phyloP scores from a whole-genome alignment of 2,329 filamentous ascomycete genomes.

The Colletotrichum sp. region DNA sequence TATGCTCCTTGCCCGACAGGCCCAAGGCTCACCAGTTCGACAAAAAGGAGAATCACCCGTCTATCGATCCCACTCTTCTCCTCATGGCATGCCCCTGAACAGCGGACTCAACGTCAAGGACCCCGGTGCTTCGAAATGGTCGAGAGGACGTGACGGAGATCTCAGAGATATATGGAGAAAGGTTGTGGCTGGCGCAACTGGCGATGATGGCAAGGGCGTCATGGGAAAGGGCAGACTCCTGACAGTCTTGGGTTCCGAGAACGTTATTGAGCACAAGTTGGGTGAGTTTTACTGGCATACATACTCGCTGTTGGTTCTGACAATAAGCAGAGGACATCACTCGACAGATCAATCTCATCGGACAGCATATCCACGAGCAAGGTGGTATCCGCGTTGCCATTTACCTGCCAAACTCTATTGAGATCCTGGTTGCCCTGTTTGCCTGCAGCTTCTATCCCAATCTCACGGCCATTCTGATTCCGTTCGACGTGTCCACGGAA shows the following conservation, averaged over 20 bases:
- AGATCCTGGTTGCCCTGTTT: slow-evolving; percentile 83
- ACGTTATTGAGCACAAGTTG: slow-evolving; percentile 74
- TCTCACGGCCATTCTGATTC: slow-evolving; percentile 82
- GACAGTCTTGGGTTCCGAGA: slow-evolving; percentile 79
- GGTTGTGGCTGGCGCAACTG: slow-evolving; percentile 67
- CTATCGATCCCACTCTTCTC: slow-evolving; percentile 83
- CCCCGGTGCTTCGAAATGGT: slow-evolving; percentile 80
- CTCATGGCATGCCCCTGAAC: slow-evolving; percentile 83
- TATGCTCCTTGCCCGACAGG: slow-evolving; percentile 86
- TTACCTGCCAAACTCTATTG: slow-evolving; percentile 91
- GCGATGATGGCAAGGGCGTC: slow-evolving; percentile 65
- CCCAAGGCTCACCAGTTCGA: slow-evolving; percentile 77
- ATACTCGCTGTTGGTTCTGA: neutral
- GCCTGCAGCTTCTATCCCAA: slow-evolving; percentile 86
- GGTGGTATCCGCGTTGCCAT: slow-evolving; percentile 81
- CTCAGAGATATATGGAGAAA: slow-evolving; percentile 89
- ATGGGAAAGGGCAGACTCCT: slow-evolving; percentile 73
- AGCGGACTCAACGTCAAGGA: slow-evolving; percentile 84
- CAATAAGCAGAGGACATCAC: slow-evolving; percentile 68
- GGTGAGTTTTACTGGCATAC: slow-evolving; percentile 40
- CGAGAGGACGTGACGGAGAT: slow-evolving; percentile 83
- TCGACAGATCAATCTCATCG: slow-evolving; percentile 86
- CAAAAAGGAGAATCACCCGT: slow-evolving; percentile 85
- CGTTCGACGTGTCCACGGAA: slow-evolving; percentile 77
- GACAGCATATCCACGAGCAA: slow-evolving; percentile 74